A percentile compares a stretch with the other conserved stretches of the same genome.
Conservation (phyloP, 345 rosid genomes). For the Carallia pectinifolia region DNA sequence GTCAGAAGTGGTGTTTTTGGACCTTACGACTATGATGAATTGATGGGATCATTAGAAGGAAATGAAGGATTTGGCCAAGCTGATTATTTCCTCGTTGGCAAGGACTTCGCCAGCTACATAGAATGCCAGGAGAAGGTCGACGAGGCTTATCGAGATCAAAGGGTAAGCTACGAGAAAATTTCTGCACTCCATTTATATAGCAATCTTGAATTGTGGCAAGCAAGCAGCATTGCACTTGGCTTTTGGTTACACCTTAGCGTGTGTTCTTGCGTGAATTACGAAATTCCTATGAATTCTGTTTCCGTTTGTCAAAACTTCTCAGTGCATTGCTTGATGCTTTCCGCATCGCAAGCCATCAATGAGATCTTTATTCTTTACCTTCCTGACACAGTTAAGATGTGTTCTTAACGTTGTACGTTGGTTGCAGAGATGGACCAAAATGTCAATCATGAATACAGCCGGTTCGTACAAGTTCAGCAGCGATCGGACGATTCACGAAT, state of each 20-base stretch:
- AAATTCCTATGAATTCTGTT: no score
- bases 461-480: constrained; percentile 85
- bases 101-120: constrained; percentile 80
- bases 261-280: no score
- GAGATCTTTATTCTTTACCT: no score
- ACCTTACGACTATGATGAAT: constrained; percentile 51
- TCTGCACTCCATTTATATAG: background rate
- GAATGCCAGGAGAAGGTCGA: constrained; percentile 80
- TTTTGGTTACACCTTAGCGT: no score
- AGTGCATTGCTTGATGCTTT: no score
- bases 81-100: constrained; percentile 84
- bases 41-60: constrained; percentile 78
- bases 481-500: constrained; percentile 78
- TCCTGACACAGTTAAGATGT: no score
- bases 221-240: background rate
- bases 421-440: constrained; percentile 73
- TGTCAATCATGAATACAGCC: constrained; percentile 83
- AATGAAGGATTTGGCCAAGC: constrained; percentile 76
- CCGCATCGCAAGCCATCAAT: no score
- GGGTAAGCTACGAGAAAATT: constrained; percentile 30
- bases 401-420: constrained; percentile 1
- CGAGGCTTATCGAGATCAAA: constrained; percentile 62
- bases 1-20: constrained; percentile 70
- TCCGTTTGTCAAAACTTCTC: no score
- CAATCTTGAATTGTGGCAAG: background rate